Percentiles rank a stretch among this genome's conserved stretches.
Evolutionary conservation across 2,329 filamentous ascomycete genomes (phyloP).

Genomic region (Arthrobotrys sinensis): DNA sequence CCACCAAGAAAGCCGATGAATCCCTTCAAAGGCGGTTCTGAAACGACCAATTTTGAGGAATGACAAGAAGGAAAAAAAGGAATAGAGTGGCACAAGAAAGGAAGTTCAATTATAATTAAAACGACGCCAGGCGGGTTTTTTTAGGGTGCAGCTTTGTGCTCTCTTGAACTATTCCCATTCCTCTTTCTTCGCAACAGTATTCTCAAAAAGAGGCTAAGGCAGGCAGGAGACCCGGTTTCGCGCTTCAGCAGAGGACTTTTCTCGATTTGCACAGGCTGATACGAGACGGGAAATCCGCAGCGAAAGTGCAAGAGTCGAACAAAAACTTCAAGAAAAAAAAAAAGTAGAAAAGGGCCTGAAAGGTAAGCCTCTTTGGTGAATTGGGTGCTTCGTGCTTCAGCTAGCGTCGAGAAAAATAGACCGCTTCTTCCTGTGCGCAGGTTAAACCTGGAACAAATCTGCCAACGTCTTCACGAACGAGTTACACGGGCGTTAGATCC

Average conservation of each 20-base stretch:
- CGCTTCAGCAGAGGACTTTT: constrained; percentile 40
- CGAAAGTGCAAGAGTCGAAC: constrained; percentile 25
- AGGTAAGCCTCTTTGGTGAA: constrained; percentile 41
- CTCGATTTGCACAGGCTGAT: constrained; percentile 55
- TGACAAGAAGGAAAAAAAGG: constrained; percentile 42
- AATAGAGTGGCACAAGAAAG: constrained; percentile 61
- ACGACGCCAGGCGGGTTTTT: constrained; percentile 26
- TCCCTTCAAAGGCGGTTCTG: constrained; percentile 46
- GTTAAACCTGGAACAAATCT: constrained; percentile 49
- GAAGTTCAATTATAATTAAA: constrained; percentile 60
- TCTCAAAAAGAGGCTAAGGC: constrained; percentile 47
- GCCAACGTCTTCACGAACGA: constrained; percentile 39
- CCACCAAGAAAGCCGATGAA: constrained; percentile 42
- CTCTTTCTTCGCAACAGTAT: constrained; percentile 41
- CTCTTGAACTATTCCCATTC: constrained; percentile 27
- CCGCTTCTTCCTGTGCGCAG: constrained; percentile 39
- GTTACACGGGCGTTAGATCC: constrained; percentile 59
- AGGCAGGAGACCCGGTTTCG: constrained; percentile 61
- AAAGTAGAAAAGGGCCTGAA: constrained; percentile 12
- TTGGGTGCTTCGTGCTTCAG: constrained; percentile 35
- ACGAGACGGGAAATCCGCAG: constrained; percentile 58
- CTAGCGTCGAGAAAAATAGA: constrained; percentile 39
- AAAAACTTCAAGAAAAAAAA: background rate
- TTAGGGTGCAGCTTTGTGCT: constrained; percentile 32
- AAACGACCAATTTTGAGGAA: constrained; percentile 53